Evolutionary conservation across 2,329 filamentous ascomycete genomes (phyloP), one percentile per base, ranked within the genome.

Genomic region (Fusarium tricinctum): DNA sequence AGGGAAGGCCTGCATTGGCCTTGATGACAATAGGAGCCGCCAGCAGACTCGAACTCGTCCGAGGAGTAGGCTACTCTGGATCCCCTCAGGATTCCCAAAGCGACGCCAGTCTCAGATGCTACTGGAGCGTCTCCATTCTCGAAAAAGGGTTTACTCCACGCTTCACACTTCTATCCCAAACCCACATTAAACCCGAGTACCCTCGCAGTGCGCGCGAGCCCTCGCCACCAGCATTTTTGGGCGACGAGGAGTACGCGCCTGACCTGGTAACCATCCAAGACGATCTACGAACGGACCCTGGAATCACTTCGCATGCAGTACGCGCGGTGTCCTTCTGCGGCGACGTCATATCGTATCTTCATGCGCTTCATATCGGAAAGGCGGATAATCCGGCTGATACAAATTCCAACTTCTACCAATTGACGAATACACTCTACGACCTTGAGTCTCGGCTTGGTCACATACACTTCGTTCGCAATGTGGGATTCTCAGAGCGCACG

Each of bases 1-100:
- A 70, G 12, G 68, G 70, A 14, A 48, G 66, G n/a, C 66, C 60
- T 2, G 65, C 66, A 0, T 26, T 68, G 3, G 70, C 71, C 3
- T 19, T 73, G 3, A 73, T 73, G 71, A 61, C 68, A 1, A 73
- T 73, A 23, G 71, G 71, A 5, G 68, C 60, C 1, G 70, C 58
- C 0, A 58, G 60, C 1, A 60, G 71, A 23, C 53, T 73, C 4
- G 62, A 73, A 17, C 61, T 72, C 5, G 58, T 73, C 1, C 63
- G 66, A 0, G 42, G 63, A 30, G 54, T 60, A 20, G 45, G 63
- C 15, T 57, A 48, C n/a, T 35, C 53, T 1, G 61, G 32, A 9
- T 66, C 66, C 1, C 26, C 51, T 1, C 40, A 50, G 5, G 38
- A 9, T 1, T 45, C 35, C 1, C 42, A 49, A 7, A 58, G 40